Percentiles rank a stretch among this genome's conserved stretches.
Evolutionary conservation across 495 filamentous ascomycete species (phyloP).

Genomic region (Aspergillus panamensis): DNA sequence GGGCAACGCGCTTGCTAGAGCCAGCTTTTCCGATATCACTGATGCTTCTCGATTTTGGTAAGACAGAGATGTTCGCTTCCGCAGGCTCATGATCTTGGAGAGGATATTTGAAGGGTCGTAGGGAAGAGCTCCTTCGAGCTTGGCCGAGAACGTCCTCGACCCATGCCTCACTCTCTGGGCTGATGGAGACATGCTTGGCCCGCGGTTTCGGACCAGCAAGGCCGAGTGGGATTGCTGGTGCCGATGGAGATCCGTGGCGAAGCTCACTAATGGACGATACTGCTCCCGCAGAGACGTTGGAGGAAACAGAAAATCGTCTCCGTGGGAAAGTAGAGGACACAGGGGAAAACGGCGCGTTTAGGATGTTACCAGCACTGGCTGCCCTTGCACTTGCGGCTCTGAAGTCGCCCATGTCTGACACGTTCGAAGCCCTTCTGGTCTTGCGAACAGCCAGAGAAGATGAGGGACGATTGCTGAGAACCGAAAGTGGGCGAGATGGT

Average conservation of each 20-base stretch:
- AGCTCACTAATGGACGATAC: slow-evolving; percentile 27
- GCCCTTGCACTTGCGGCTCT: slow-evolving; percentile 31
- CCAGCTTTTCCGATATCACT: slow-evolving; percentile 40
- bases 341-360: slow-evolving; percentile 34
- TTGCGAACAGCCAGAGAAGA: slow-evolving; percentile 44
- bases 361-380: slow-evolving; percentile 26
- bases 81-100: slow-evolving; percentile 18
- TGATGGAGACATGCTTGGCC: slow-evolving; percentile 44
- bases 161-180: slow-evolving; percentile 51
- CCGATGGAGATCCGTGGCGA: slow-evolving; percentile 23
- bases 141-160: slow-evolving; percentile 46
- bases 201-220: slow-evolving; percentile 49
- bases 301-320: slow-evolving; percentile 40
- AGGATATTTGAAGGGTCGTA: slow-evolving; percentile 23
- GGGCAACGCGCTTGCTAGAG: slow-evolving; percentile 36
- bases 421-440: slow-evolving; percentile 37
- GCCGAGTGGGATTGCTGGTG: slow-evolving; percentile 39
- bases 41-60: slow-evolving; percentile 41
- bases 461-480: slow-evolving; percentile 35
- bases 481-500: slow-evolving; percentile 36
- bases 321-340: slow-evolving; percentile 22
- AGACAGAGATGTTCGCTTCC: slow-evolving; percentile 1
- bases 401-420: slow-evolving; percentile 33
- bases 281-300: slow-evolving; percentile 34
- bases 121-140: slow-evolving; percentile 38